Evolutionary conservation across 2,329 filamentous ascomycete species (phyloP), one percentile per base, ranked within the genome.

Genomic region (Xylaria arbuscula): DNA sequence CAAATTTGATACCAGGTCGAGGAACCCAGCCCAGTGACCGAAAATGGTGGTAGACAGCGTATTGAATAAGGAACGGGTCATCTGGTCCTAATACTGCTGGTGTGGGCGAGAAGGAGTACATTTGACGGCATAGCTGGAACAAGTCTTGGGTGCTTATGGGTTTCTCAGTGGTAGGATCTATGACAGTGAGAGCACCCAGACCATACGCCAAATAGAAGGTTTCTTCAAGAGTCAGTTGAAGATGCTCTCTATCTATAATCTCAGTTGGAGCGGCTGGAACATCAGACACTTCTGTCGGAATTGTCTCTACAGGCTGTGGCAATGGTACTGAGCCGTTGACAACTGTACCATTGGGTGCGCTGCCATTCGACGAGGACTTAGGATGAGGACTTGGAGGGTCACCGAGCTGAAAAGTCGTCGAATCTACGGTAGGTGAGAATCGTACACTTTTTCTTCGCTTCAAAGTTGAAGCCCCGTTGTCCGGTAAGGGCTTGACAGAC

Each of bases 11-110:
- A 42, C 96, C 97, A 5, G 92, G 90, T 15, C 97, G 91, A 0
- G 97, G 92, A 0, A 98, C 93, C 95, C 96, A 99, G 28, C 96
- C 96, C 0, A 98, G 85, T 0, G 94, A 97, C 45, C 96, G 91
- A 82, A 97, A 99, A 78, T 99, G 95, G 78, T 99, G 96, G 79
- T 97, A 99, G 19, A 93, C 93, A 13, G 89, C 90, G 76, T 98
- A 99, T 66, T 93, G 90, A 0, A 97, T 79, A 22, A 98, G 83
- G 79, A 99, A 99, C 0, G 89, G 87, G 75, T 97, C 93, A 78
- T 97, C 93, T 0, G 93, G 89, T 17, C 86, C 84, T 2, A 93
- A 83, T 11, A 80, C 73, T 0, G 79, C 74, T 2, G 76, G 72
- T 11, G 83, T 83, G 9, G 90, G 85, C 8, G 92, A 92, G 61